phyloP scores from a whole-genome alignment of 2,329 filamentous ascomycete genomes.

The Bipolaris bicolor region DNA sequence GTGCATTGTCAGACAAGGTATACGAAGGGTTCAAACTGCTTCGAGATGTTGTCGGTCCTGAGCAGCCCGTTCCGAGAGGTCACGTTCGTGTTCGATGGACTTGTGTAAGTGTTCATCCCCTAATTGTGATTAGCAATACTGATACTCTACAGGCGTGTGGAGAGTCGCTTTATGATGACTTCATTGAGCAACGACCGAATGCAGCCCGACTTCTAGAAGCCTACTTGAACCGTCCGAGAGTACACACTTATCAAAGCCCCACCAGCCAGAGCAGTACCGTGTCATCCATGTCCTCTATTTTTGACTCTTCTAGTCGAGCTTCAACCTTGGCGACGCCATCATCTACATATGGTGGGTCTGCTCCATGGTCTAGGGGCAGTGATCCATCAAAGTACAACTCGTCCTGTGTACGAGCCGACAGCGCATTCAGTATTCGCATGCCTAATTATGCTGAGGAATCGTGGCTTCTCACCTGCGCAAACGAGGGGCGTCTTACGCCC shows the following conservation, averaged over 20 bases:
- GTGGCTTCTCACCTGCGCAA: slow-evolving; percentile 49
- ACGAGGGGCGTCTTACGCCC: slow-evolving; percentile 45
- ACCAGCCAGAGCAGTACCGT: slow-evolving; percentile 31
- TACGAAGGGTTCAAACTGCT: slow-evolving; percentile 30
- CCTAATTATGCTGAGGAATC: slow-evolving; percentile 30
- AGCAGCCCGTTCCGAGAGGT: slow-evolving; percentile 34
- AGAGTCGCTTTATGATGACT: slow-evolving; percentile 48
- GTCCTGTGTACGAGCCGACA: slow-evolving; percentile 25
- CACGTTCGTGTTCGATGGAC: slow-evolving; percentile 48
- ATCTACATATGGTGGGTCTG: slow-evolving; percentile 36
- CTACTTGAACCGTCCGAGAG: slow-evolving; percentile 44
- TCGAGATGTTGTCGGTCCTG: slow-evolving; percentile 35
- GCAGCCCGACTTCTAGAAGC: slow-evolving; percentile 49
- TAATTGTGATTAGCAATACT: background rate
- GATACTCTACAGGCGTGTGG: slow-evolving; percentile 36
- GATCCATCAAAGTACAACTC: slow-evolving; percentile 36
- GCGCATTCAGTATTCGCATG: slow-evolving; percentile 36
- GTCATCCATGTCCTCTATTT: slow-evolving; percentile 37
- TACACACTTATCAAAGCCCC: slow-evolving; percentile 32
- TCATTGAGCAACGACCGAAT: slow-evolving; percentile 45
- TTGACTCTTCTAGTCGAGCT: slow-evolving; percentile 33
- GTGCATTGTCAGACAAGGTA: slow-evolving; percentile 27
- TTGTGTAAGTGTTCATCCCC: slow-evolving; percentile 31
- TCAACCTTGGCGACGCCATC: slow-evolving; percentile 37
- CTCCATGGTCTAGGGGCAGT: slow-evolving; percentile 24